Evolutionary conservation across 768 basidiomycete species (phyloP), one percentile per base, ranked within the genome.

Genomic region (Candolleomyces aberdarensis): DNA sequence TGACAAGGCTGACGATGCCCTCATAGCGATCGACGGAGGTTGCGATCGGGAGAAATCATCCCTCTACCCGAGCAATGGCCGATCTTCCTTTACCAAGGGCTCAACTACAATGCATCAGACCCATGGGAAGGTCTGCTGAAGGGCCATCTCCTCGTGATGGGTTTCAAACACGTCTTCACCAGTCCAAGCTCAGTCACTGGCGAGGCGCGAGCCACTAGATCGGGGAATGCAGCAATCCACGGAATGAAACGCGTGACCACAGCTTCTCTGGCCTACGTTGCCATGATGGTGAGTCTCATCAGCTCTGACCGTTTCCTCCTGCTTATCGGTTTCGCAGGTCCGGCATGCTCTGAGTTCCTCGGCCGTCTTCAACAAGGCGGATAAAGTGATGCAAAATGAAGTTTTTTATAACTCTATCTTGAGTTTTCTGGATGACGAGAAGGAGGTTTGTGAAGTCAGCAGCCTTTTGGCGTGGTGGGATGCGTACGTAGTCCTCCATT

Each of bases 401-500:
- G 53, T 29, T 13, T 64, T 64, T 22, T 64, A 62, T 31, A 49
- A 62, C 32, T 53, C 56, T 22, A 52, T 64, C 20, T n/a, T 59
- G 8, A 57, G 58, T 22, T 54, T 62, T 26, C 52, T 64, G 6
- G 52, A 62, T 20, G 60, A 61, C 41, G 55, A 47, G 5, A 41
- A 64, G 26, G 63, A 64, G 44, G 39, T 32, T 22, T 5, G 41
- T 13, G 57, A 61, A n/a, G 60, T 64, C 47, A 13, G 11, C 7
- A 60, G 58, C 11, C 52, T 64, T n/a, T 29, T 61, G 17, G 40
- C 7, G 39, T 64, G 60, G 57, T 64, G 63, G 61, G 46, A 64
- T 29, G 46, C 48, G 63, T 63, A 44, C 8, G 60, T 57, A n/a
- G n/a, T n/a, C n/a, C n/a, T n/a, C n/a, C n/a, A n/a, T n/a, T n/a